Percentiles rank a stretch among this genome's conserved stretches.
Conservation (phyloP, 78 protist species). For the Creolimax fragrantissima region DNA sequence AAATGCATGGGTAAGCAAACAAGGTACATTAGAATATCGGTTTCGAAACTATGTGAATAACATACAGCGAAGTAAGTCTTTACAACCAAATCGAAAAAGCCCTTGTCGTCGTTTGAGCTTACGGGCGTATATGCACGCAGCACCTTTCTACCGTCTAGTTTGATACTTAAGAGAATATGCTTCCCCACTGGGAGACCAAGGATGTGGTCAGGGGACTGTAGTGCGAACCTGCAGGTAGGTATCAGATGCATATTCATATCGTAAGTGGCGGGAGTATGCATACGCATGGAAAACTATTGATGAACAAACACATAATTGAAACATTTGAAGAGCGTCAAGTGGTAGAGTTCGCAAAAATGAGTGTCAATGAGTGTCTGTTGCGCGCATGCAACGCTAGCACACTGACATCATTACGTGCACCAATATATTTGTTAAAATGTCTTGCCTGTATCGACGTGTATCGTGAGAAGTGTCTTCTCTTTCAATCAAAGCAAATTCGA, state of each 20-base stretch:
- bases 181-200: constrained; percentile 52
- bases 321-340: neutral
- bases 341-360: neutral
- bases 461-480: neutral
- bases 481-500: neutral
- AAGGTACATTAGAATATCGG: no score
- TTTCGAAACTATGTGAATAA: no score
- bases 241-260: neutral
- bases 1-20: no score
- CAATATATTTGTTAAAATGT: no score
- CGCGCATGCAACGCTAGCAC: neutral
- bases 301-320: neutral
- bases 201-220: constrained; percentile 10
- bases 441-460: neutral
- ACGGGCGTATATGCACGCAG: constrained; percentile 68
- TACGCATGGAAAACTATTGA: neutral
- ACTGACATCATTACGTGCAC: neutral
- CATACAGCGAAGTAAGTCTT: constrained; percentile 45
- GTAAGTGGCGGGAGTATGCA: neutral
- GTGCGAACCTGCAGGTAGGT: constrained; percentile 33
- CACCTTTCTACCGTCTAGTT: constrained; percentile 21
- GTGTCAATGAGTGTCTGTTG: neutral
- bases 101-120: constrained; percentile 35
- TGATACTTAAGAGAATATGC: constrained; percentile 23
- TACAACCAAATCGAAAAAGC: constrained; percentile 58